Conservation (phyloP, 768 basidiomycete species). For the Dioszegia crocea region DNA sequence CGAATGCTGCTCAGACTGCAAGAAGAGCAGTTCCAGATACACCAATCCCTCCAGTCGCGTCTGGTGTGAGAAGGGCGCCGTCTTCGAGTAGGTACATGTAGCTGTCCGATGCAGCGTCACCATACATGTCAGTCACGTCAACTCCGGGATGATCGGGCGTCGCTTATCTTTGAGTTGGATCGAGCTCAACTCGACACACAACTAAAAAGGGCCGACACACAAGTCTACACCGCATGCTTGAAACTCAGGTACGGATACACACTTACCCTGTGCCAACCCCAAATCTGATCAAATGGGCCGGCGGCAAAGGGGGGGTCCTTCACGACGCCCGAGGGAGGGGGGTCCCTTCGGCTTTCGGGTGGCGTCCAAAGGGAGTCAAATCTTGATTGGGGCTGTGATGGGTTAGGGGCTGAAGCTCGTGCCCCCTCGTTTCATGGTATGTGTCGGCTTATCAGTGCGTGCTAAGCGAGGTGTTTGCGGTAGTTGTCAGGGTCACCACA, state of each 20-base stretch:
- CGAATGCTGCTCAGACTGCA: background rate
- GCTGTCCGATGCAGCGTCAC: conserved; percentile 1
- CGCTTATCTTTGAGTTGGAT: too few species aligned
- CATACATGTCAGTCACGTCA: background rate
- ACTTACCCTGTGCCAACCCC: background rate
- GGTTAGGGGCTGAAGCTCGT: background rate
- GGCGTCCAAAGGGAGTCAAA: too few species aligned
- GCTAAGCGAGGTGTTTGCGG: background rate
- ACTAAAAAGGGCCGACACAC: background rate
- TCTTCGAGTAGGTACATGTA: conserved; percentile 9
- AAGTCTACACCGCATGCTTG: background rate
- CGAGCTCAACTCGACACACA: too few species aligned
- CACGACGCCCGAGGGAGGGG: background rate
- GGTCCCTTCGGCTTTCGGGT: background rate
- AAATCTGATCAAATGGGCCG: background rate
- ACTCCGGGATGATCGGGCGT: too few species aligned
- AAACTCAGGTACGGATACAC: background rate
- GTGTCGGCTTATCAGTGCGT: background rate
- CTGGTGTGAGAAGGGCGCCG: background rate
- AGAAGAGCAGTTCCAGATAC: background rate
- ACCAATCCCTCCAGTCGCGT: background rate
- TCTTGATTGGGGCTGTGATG: too few species aligned
- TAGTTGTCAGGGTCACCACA: too few species aligned
- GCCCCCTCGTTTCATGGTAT: background rate
- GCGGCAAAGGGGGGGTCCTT: conserved; percentile 6